phyloP scores from a whole-genome alignment of 495 filamentous ascomycete genomes.

The Hypoxylon intermedium region DNA sequence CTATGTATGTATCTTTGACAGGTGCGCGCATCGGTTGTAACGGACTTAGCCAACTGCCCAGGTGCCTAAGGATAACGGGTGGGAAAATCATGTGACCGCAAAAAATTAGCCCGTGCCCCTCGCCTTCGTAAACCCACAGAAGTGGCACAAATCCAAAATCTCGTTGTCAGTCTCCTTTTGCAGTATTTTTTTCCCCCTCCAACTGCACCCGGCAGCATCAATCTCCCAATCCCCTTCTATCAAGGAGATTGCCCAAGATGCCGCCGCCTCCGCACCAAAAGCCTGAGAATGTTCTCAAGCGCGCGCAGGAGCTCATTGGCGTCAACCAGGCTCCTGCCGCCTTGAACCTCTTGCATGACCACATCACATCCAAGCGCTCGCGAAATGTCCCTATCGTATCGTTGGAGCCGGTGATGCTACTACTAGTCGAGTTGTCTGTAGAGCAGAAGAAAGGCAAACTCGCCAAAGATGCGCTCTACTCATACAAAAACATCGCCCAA shows the following conservation, averaged over 20 bases:
- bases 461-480: conserved; percentile 97
- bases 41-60: conserved; percentile 11
- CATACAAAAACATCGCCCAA: conserved; percentile 99
- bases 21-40: conserved; percentile 14
- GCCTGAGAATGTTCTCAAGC: conserved; percentile 98
- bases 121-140: conserved; percentile 41
- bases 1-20: neutral
- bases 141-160: conserved; percentile 45
- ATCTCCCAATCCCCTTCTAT: conserved; percentile 38
- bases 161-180: conserved; percentile 19
- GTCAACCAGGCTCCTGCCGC: conserved; percentile 93
- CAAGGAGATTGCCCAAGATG: conserved; percentile 52
- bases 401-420: conserved; percentile 96
- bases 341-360: conserved; percentile 94
- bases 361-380: conserved; percentile 96
- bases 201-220: conserved; percentile 39
- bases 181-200: conserved; percentile 23
- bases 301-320: conserved; percentile 97
- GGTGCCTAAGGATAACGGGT: neutral
- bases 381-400: conserved; percentile 97
- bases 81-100: conserved; percentile 37
- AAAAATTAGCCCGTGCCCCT: conserved; percentile 45
- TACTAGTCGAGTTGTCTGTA: conserved; percentile 94
- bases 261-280: conserved; percentile 97
- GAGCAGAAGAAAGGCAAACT: conserved; percentile 96